Evolutionary conservation across 768 basidiomycete genomes (phyloP).

Genomic region (Coprinopsis sp.): DNA sequence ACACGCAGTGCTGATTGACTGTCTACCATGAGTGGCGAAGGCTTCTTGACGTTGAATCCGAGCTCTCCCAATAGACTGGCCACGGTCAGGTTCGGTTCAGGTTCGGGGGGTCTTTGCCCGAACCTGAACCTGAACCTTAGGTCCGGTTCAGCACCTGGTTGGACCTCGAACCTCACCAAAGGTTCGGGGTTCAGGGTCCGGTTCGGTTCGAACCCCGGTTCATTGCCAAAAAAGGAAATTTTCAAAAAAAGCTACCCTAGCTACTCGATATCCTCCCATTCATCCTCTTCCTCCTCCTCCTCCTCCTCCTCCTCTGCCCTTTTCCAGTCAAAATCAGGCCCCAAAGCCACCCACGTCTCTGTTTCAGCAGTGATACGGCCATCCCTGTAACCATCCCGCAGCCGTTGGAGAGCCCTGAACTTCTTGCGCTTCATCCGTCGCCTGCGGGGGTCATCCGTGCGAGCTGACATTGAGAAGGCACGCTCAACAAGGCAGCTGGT

Average conservation of each 20-base stretch:
- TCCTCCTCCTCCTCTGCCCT: not conserved
- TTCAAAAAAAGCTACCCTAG: not conserved
- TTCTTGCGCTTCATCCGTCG: conserved; percentile 3
- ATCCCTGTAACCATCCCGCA: conserved; percentile 7
- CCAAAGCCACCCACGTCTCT: not conserved
- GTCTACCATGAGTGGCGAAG: too few relatives aligned
- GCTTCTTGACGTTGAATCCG: too few relatives aligned
- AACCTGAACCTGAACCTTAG: conserved; percentile 1
- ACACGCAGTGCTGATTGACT: too few relatives aligned
- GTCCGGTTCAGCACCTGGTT: not conserved
- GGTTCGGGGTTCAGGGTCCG: not conserved
- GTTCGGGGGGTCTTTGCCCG: too few relatives aligned
- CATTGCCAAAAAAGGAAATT: not conserved
- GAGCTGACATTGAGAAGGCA: conserved; percentile 10
- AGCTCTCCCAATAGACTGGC: too few relatives aligned
- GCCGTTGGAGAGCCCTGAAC: conserved; percentile 7
- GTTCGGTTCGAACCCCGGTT: not conserved
- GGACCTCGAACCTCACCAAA: not conserved
- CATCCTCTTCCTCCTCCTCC: too few relatives aligned
- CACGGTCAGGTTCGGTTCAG: too few relatives aligned
- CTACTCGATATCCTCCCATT: not conserved
- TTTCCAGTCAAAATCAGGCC: not conserved
- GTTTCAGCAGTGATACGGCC: conserved; percentile 4
- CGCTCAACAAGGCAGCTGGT: conserved; percentile 5
- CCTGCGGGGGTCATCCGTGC: conserved; percentile 10